A percentile compares a stretch with the other conserved stretches of the same genome.
Evolutionary conservation across 257 asterid genomes (phyloP).

Genomic region (Lithospermum erythrorhizon): DNA sequence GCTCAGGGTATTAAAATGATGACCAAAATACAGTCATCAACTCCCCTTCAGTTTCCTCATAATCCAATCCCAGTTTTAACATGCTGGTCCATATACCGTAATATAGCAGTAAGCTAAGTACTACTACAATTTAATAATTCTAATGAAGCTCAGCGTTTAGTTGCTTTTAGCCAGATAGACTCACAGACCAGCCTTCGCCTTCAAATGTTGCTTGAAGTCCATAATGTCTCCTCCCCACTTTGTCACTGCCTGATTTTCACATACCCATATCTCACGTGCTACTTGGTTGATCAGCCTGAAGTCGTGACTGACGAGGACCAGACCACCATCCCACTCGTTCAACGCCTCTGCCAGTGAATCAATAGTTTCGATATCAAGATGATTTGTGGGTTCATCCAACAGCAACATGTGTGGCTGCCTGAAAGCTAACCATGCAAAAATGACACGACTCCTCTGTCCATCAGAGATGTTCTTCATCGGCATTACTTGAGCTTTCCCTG

Average conservation of each 20-base stretch:
- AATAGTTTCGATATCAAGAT: constrained; percentile 91
- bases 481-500: constrained; percentile 95
- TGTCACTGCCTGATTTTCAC: constrained; percentile 74
- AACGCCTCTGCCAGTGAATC: constrained; percentile 93
- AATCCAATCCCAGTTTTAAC: not conserved
- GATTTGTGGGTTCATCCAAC: constrained; percentile 95
- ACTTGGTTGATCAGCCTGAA: constrained; percentile 98
- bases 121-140: not conserved
- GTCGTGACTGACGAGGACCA: constrained; percentile 96
- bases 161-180: constrained; percentile 30
- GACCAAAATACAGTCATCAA: too few relatives aligned
- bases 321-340: constrained; percentile 95
- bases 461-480: constrained; percentile 87
- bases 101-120: not conserved
- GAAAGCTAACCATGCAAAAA: constrained; percentile 93
- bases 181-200: constrained; percentile 67
- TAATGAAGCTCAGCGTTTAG: not conserved
- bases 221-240: constrained; percentile 90
- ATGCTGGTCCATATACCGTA: not conserved
- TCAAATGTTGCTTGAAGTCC: constrained; percentile 85
- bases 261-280: constrained; percentile 94
- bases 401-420: constrained; percentile 83
- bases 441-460: constrained; percentile 81
- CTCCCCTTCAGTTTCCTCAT: not conserved
- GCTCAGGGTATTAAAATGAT: too few relatives aligned